phyloP scores from a whole-genome alignment of 768 basidiomycete genomes.

The Filobasidium wieringae region DNA sequence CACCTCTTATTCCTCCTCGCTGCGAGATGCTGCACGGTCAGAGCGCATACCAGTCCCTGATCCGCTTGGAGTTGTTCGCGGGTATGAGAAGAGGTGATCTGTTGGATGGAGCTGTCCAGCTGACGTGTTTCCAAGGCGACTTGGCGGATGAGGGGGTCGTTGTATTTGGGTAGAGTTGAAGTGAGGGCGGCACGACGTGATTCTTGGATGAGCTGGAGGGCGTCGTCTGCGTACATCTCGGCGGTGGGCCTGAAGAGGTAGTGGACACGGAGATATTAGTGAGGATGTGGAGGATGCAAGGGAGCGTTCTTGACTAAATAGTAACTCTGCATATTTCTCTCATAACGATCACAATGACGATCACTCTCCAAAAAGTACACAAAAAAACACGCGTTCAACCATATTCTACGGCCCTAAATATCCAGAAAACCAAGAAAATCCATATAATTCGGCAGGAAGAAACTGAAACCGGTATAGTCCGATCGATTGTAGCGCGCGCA shows the following conservation, averaged over 20 bases:
- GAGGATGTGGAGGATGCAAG: too few species aligned
- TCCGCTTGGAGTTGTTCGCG: slow-evolving; percentile 42
- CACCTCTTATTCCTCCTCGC: slow-evolving; percentile 91
- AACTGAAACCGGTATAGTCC: too few species aligned
- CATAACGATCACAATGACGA: too few species aligned
- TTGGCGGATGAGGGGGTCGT: slow-evolving; percentile 70
- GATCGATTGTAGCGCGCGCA: too few species aligned
- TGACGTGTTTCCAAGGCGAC: slow-evolving; percentile 84
- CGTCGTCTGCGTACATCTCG: slow-evolving; percentile 55
- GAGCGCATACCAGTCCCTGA: slow-evolving; percentile 46
- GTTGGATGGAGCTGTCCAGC: slow-evolving; percentile 43
- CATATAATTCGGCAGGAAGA: too few species aligned
- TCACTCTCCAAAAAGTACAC: too few species aligned
- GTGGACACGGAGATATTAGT: too few species aligned
- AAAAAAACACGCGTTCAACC: too few species aligned
- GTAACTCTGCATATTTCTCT: too few species aligned
- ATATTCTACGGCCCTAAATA: too few species aligned
- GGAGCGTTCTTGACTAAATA: too few species aligned
- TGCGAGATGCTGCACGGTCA: slow-evolving; percentile 78
- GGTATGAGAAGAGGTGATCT: slow-evolving; percentile 17
- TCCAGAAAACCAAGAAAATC: too few species aligned
- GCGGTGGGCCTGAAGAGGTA: neutral
- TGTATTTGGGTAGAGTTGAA: slow-evolving; percentile 80
- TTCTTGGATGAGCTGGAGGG: slow-evolving; percentile 74
- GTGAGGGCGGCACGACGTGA: slow-evolving; percentile 72